Evolutionary conservation across 2,329 filamentous ascomycete species (phyloP), one percentile per base, ranked within the genome.

Genomic region (Arthrinium phaeospermum): DNA sequence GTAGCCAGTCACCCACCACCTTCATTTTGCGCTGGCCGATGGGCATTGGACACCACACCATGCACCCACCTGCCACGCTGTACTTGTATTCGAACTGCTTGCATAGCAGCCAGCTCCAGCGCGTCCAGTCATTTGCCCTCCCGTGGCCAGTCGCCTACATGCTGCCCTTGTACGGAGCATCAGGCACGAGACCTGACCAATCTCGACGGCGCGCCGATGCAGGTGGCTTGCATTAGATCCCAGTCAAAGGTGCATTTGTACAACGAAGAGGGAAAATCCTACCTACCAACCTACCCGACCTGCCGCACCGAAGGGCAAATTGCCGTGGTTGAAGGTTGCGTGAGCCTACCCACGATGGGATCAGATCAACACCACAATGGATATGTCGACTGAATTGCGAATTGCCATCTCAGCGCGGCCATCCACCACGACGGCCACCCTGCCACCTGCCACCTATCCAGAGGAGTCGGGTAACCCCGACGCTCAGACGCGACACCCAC

Each of bases 191-290:
- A 13, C 34, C 57, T 41, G 57, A n/a, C 57, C 57, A 64, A 64
- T 64, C 53, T 19, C 53, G 16, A 37, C 22, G 53, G 30, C 53
- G 30, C 53, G 53, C 30, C 34, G 57, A 41, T 41, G 34, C 57
- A 64, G 34, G 34, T 64, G 57, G 57, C 57, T 64, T 64, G 57
- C 57, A 41, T 64, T 64, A 64, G 57, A 61, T 64, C 57, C 57
- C 34, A 64, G 57, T 64, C 57, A 64, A 64, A 41, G 57, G 57
- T 64, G 57, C 57, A 64, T 64, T 64, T 64, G 57, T 64, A 64
- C 57, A 64, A 64, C 57, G 30, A 64, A 64, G 57, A 61, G 27
- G 3, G 14, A 34, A 37, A 30, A 30, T 30, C 27, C 27, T 30
- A 30, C 27, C 27, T 30, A 30, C 27, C 4, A n/a, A 41, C 57